phyloP scores from a whole-genome alignment of 208 protist species.

The Vickermania spadyakhi region DNA sequence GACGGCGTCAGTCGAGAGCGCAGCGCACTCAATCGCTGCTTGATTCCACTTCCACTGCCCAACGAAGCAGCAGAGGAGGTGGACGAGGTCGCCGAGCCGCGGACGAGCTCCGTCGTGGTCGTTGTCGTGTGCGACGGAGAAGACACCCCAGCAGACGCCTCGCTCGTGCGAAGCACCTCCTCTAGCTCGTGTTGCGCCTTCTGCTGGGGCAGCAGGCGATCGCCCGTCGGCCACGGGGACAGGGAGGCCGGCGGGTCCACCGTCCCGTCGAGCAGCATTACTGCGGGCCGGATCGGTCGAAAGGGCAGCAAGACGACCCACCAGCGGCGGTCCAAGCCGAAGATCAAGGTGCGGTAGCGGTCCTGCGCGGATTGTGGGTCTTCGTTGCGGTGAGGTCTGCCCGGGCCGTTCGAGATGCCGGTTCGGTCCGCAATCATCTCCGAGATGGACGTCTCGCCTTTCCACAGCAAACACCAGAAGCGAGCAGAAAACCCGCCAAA shows the following conservation, averaged over 20 bases:
- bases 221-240: no score
- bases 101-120: no score
- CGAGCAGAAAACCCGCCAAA: slow-evolving; percentile 37
- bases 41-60: no score
- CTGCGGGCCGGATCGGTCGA: slow-evolving; percentile 16
- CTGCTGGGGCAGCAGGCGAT: no score
- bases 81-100: no score
- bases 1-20: slow-evolving; percentile 3
- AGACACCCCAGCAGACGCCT: no score
- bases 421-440: slow-evolving; percentile 6
- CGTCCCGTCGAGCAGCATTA: slow-evolving; percentile 10
- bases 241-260: slow-evolving; percentile 3
- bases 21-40: no score
- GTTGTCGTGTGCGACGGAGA: no score
- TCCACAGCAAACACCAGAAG: slow-evolving; percentile 39
- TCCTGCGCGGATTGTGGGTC: slow-evolving; percentile 10
- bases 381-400: slow-evolving; percentile 1
- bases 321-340: slow-evolving; percentile 51
- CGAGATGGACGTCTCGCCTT: slow-evolving; percentile 42
- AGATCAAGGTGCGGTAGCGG: slow-evolving; percentile 40
- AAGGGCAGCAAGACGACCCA: slow-evolving; percentile 40
- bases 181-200: no score
- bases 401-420: neutral
- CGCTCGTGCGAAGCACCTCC: no score
- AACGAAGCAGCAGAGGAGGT: no score